Evolutionary conservation across 225 moss, liverwort and hornwort species (phyloP), one percentile per base, ranked within the genome.

Genomic region (Sphagnum tenellum): DNA sequence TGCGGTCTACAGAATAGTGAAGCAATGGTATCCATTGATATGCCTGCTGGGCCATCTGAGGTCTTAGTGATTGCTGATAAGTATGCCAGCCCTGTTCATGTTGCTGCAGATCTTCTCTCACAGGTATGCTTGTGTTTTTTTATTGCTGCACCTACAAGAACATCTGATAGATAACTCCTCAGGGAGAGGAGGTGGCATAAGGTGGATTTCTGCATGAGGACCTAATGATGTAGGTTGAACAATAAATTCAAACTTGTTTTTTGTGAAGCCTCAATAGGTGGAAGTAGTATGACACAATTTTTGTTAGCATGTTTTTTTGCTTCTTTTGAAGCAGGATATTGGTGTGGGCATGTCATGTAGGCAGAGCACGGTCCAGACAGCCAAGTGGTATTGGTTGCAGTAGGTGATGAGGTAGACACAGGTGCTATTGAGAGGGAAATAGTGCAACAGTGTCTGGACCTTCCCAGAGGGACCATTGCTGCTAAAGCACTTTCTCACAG

Each of bases 291-390:
- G 29, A 29, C 29, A 29, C 29, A 29, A 29, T 29, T 29, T 29
- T 29, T 29, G 29, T 29, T 29, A 29, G 29, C 29, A 29, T 29
- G 0, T 29, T 29, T 29, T 29, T 29, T 29, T 29, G 29, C 29
- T 29, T 29, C 29, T 29, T 29, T 29, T 29, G 29, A 29, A 29
- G 29, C 29, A 29, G 29, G 29, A 29, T 29, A 29, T 29, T 29
- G 29, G 29, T 29, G 29, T 29, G 29, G 29, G 29, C 29, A 29
- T 29, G 29, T 29, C 29, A 44, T 64, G 66, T 79, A 98, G 98
- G 98, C 98, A 55, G 98, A 98, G 72, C 98, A 98, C 63, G 93
- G 98, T 13, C 93, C 98, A 61, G 98, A 98, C 79, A 98, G 98
- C 76, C 93, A 98, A 71, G 98, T 98, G 60, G 98, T 98, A 50